A percentile compares a stretch with the other conserved stretches of the same genome.
Evolutionary conservation across 2,329 filamentous ascomycete species (phyloP).

Genomic region (Aspergillus arachidicola): DNA sequence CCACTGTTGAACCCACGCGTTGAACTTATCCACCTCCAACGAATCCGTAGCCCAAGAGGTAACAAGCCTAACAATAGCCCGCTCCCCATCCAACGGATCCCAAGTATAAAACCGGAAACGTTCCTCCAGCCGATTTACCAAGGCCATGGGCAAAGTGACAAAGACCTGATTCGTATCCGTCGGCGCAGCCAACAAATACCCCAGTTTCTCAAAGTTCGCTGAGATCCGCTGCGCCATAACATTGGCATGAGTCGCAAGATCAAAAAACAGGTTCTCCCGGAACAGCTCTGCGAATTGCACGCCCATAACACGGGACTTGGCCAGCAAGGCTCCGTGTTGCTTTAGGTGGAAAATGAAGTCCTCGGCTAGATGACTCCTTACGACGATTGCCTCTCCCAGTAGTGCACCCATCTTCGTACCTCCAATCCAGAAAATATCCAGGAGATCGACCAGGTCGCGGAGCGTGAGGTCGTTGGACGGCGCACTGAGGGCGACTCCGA

Average conservation of each 20-base stretch:
- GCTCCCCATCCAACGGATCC: conserved; percentile 46
- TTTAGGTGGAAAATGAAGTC: conserved; percentile 57
- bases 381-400: conserved; percentile 55
- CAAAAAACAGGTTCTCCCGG: conserved; percentile 49
- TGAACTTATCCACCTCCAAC: conserved; percentile 44
- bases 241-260: conserved; percentile 51
- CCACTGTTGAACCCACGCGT: conserved; percentile 32
- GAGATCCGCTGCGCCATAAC: conserved; percentile 49
- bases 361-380: conserved; percentile 48
- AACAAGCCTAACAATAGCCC: conserved; percentile 49
- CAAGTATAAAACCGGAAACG: conserved; percentile 53
- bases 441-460: conserved; percentile 49
- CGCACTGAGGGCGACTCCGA: conserved; percentile 49
- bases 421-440: conserved; percentile 59
- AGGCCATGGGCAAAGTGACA: conserved; percentile 43
- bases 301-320: conserved; percentile 54
- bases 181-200: conserved; percentile 46
- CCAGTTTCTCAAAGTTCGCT: conserved; percentile 44
- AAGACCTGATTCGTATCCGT: conserved; percentile 59
- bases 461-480: conserved; percentile 48
- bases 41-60: conserved; percentile 56
- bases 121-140: conserved; percentile 47
- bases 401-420: conserved; percentile 57
- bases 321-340: conserved; percentile 54
- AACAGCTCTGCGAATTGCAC: conserved; percentile 56